Percentiles rank a stretch among this genome's conserved stretches.
These are phyloP conservation scores for Quercus lobata DNA, from an alignment of 331 rosid species.

Conservation along the genomic window DNA sequence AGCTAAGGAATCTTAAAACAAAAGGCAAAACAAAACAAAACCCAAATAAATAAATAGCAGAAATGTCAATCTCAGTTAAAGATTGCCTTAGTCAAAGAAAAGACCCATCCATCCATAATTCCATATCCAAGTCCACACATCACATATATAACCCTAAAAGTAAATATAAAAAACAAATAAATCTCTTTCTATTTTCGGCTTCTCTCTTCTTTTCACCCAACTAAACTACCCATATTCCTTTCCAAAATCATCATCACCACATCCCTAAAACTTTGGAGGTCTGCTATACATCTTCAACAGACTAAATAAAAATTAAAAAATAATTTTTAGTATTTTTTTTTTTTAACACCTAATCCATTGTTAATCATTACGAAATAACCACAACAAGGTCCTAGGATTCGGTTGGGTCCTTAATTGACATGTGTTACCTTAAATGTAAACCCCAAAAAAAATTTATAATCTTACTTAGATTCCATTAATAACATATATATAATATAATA, in stretches of 20 bases:
- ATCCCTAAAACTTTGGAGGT: no score
- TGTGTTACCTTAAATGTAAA: no score
- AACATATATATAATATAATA: neutral
- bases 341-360: no score
- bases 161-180: neutral
- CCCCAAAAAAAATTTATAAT: no score
- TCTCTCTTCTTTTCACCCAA: neutral
- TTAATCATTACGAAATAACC: no score
- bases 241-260: neutral
- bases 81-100: neutral
- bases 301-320: no score
- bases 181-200: neutral
- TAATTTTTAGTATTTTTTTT: no score
- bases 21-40: neutral
- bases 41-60: neutral
- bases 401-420: no score
- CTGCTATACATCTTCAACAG: no score
- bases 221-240: neutral
- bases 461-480: neutral
- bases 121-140: neutral
- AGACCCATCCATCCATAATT: neutral
- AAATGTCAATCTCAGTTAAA: neutral
- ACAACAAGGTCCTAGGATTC: no score
- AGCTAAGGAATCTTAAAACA: neutral
- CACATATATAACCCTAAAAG: neutral